phyloP scores from a whole-genome alignment of 345 rosid species.

The Erysimum cheiranthoides region DNA sequence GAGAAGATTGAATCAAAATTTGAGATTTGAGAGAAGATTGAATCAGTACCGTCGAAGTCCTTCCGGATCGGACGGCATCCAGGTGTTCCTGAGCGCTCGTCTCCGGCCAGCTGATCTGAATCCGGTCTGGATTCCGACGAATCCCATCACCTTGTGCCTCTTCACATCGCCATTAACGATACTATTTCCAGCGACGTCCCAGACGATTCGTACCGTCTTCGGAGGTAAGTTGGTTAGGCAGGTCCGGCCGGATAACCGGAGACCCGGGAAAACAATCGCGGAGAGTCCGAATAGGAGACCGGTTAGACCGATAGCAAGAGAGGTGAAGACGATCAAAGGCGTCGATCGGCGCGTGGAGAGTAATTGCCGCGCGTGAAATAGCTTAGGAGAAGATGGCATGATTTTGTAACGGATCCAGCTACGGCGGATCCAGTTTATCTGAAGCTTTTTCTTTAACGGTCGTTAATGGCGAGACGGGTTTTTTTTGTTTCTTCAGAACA shows the following conservation, averaged over 20 bases:
- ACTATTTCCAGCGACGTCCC: constrained; percentile 53
- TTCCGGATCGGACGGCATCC: constrained; percentile 89
- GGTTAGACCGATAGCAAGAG: constrained; percentile 62
- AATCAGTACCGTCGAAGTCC: constrained; percentile 72
- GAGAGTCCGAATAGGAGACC: constrained; percentile 72
- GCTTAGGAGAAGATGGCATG: constrained; percentile 84
- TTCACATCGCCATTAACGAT: constrained; percentile 39
- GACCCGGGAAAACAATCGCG: constrained; percentile 48
- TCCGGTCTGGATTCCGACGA: constrained; percentile 92
- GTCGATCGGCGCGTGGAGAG: constrained; percentile 57
- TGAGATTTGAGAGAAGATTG: constrained; percentile 20
- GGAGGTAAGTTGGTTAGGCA: constrained; percentile 51
- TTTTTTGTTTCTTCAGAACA: constrained; percentile 17
- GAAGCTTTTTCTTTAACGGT: constrained; percentile 30
- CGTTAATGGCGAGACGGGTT: constrained; percentile 31
- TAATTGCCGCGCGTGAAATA: constrained; percentile 56
- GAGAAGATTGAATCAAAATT: constrained; percentile 2
- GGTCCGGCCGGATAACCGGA: constrained; percentile 35
- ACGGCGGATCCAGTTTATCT: constrained; percentile 32
- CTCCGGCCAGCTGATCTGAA: constrained; percentile 72
- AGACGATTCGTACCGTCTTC: constrained; percentile 64
- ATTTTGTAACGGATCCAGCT: constrained; percentile 22
- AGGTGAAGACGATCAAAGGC: constrained; percentile 49
- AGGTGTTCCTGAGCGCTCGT: constrained; percentile 75
- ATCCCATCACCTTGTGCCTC: constrained; percentile 85